Evolutionary conservation across 2,329 filamentous ascomycete genomes (phyloP), one percentile per base, ranked within the genome.

Genomic region (Pseudogymnoascus verrucosus): DNA sequence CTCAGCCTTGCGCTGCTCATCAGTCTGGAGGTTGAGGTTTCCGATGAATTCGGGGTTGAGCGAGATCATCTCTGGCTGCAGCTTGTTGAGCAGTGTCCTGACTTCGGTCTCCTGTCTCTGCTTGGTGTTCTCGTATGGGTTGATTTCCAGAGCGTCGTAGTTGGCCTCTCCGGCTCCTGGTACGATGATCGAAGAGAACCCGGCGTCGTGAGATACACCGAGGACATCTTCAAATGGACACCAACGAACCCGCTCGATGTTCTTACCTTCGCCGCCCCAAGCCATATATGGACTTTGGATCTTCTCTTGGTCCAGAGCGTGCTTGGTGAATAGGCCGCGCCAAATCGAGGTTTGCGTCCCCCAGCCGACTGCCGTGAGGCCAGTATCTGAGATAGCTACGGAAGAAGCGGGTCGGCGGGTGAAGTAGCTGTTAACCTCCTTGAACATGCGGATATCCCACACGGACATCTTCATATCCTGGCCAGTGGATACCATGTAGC

Each of bases 161-260:
- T 98, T 98, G 74, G 95, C 87, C 76, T 99, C 95, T 66, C 95
- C 95, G n/a, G 93, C 90, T 59, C 95, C 95, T 6, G 95, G 95
- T 1, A 98, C 86, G 69, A 99, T 85, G 72, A 97, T 85, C 63
- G 89, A 95, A 14, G 89, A 90, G 78, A 98, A 98, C 12, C 95
- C 95, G 65, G 87, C 80, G 72, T 90, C 84, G 78, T 98, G 93
- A 1, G 88, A 84, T 23, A 96, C 83, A 12, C 93, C 95, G 1
- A 99, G 84, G 0, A 97, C 80, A 79, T 99, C 95, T 75, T 99
- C 95, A 67, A 90, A 96, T 0, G 95, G 95, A 73, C 95, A 99
- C 90, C 93, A 99, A 65, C 84, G 83, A 1, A 96, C 85, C 42
- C 89, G 85, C 76, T 96, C 91, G 28, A 96, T 86, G 63, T 82